Conservation (phyloP, 257 asterid species). For the Rauvolfia tetraphylla region DNA sequence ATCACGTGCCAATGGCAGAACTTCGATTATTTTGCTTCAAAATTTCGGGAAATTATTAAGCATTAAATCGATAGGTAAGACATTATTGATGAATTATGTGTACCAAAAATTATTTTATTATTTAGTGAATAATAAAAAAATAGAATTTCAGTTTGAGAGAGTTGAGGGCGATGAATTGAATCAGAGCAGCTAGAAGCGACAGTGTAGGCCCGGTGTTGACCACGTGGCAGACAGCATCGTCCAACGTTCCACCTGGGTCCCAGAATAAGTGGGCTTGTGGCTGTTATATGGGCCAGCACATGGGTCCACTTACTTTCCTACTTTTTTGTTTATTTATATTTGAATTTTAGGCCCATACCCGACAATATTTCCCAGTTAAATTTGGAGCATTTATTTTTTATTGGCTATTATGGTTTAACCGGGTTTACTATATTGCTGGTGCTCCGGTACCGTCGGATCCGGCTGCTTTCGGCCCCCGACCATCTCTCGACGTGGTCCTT, state of each 20-base stretch:
- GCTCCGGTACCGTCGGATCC: not conserved
- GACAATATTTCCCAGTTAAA: not conserved
- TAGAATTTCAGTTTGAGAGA: not conserved
- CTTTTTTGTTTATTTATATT: not conserved
- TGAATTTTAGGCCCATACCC: constrained; percentile 1
- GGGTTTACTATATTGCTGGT: not conserved
- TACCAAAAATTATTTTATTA: not conserved
- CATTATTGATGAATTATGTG: constrained; percentile 38
- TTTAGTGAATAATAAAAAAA: not conserved
- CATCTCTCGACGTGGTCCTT: not conserved
- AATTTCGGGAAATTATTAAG: constrained; percentile 26
- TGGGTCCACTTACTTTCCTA: constrained; percentile 23
- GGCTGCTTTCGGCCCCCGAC: constrained; percentile 10
- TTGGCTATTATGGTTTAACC: not conserved
- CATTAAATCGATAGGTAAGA: constrained; percentile 41
- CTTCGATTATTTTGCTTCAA: constrained; percentile 26
- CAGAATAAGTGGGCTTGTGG: constrained; percentile 31
- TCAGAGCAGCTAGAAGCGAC: constrained; percentile 30
- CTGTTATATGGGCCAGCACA: constrained; percentile 39
- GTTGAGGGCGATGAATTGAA: constrained; percentile 9
- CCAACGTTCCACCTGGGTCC: constrained; percentile 42
- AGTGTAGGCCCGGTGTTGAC: constrained; percentile 40
- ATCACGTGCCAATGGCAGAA: constrained; percentile 63
- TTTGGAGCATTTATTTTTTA: not conserved
- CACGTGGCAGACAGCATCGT: constrained; percentile 65